Evolutionary conservation across 192 early-diverging fungal genomes (phyloP).

Genomic region (Linnemannia elongata): DNA sequence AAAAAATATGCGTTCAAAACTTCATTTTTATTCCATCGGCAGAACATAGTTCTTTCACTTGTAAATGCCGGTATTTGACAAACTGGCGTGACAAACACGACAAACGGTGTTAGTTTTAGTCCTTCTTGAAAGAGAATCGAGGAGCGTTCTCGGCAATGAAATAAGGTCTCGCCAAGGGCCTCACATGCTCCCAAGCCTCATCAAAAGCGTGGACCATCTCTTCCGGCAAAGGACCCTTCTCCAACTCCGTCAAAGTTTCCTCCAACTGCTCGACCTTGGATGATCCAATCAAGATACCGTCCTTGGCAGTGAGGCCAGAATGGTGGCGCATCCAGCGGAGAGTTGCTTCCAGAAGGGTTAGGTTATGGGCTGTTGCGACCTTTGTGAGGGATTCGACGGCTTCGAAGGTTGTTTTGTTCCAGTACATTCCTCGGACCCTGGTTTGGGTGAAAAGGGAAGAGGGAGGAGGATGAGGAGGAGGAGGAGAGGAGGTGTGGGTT

Average conservation of each 20-base stretch:
- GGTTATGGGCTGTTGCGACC: conserved; percentile 20
- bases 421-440: conserved; percentile 44
- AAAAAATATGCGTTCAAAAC: neutral
- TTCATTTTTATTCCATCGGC: neutral
- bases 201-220: conserved; percentile 66
- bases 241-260: conserved; percentile 62
- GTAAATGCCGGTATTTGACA: too few relatives aligned
- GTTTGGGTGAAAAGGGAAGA: neutral
- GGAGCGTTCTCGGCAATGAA: conserved; percentile 13
- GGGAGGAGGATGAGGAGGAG: neutral
- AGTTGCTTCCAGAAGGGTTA: conserved; percentile 40
- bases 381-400: conserved; percentile 59
- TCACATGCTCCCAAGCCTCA: conserved; percentile 64
- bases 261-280: conserved; percentile 54
- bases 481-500: neutral
- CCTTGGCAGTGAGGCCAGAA: conserved; percentile 21
- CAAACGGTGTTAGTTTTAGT: neutral
- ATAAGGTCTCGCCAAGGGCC: conserved; percentile 30
- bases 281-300: conserved; percentile 44
- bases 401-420: conserved; percentile 59
- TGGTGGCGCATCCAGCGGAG: conserved; percentile 60
- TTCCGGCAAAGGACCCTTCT: conserved; percentile 64
- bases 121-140: neutral
- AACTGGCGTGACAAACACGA: too few relatives aligned
- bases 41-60: too few relatives aligned